phyloP scores from a whole-genome alignment of 2,329 filamentous ascomycete species.

The Colletotrichum sojae region DNA sequence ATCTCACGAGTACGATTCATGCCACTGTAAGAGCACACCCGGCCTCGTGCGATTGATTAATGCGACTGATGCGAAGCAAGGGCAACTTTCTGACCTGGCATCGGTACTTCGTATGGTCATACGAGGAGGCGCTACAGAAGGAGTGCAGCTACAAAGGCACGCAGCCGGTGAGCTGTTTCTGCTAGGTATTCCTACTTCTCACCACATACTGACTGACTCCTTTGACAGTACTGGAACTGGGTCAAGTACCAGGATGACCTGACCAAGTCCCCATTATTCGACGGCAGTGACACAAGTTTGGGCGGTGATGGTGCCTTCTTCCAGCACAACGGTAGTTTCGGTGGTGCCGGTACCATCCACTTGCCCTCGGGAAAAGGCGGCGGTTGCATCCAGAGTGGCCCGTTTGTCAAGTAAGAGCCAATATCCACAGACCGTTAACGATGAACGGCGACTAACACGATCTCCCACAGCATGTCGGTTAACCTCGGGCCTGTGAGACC shows the following conservation, averaged over 20 bases:
- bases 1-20: constrained; percentile 34
- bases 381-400: constrained; percentile 51
- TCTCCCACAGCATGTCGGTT: constrained; percentile 52
- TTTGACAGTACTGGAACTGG: constrained; percentile 55
- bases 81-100: constrained; percentile 42
- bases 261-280: constrained; percentile 54
- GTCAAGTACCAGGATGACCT: constrained; percentile 47
- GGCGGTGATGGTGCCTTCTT: constrained; percentile 56
- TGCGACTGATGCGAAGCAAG: not conserved
- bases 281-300: constrained; percentile 56
- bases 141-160: constrained; percentile 41
- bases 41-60: too few relatives aligned
- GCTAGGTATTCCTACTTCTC: not conserved
- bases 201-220: constrained; percentile 18
- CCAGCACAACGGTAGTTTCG: constrained; percentile 43
- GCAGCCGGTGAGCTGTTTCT: constrained; percentile 30
- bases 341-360: constrained; percentile 45
- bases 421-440: constrained; percentile 37
- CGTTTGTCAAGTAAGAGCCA: constrained; percentile 45
- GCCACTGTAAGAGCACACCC: constrained; percentile 29
- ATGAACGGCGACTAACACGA: constrained; percentile 58
- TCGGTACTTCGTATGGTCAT: constrained; percentile 40
- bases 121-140: constrained; percentile 40
- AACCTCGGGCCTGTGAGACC: constrained; percentile 56
- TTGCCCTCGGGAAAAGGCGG: constrained; percentile 54